Conservation (phyloP, 2,329 filamentous ascomycete species). For the Nectriaceae sp. region DNA sequence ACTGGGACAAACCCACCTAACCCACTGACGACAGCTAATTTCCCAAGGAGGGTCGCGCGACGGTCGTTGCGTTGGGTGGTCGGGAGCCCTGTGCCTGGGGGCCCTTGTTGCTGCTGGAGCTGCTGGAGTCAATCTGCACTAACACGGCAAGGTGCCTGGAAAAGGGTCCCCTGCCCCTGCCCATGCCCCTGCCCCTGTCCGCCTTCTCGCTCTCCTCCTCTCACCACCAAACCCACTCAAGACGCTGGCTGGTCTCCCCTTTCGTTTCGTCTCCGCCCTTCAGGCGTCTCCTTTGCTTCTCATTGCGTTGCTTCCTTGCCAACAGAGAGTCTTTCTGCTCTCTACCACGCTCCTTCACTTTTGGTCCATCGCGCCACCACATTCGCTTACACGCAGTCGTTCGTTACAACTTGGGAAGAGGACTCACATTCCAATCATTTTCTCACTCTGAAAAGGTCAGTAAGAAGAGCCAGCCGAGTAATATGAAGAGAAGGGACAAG, state of each 20-base stretch:
- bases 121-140: background rate
- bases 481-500: background rate
- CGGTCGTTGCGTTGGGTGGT: background rate
- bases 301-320: constrained; percentile 42
- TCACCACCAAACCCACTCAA: constrained; percentile 18
- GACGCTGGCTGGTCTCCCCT: constrained; percentile 27
- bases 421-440: constrained; percentile 20
- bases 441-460: constrained; percentile 24
- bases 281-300: constrained; percentile 27
- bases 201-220: constrained; percentile 7
- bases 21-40: constrained; percentile 18
- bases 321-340: constrained; percentile 56
- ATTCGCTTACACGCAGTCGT: constrained; percentile 32
- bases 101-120: too few species aligned
- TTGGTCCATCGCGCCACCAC: constrained; percentile 27
- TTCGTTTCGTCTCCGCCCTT: constrained; percentile 23
- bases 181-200: constrained; percentile 12
- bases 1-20: background rate
- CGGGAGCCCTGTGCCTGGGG: background rate
- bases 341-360: constrained; percentile 58
- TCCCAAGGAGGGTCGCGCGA: constrained; percentile 6
- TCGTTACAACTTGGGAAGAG: constrained; percentile 23
- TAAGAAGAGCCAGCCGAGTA: constrained; percentile 1
- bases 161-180: background rate
- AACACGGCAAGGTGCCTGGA: background rate